Conservation (phyloP, 768 basidiomycete genomes). For the Lyophyllum shimeji region DNA sequence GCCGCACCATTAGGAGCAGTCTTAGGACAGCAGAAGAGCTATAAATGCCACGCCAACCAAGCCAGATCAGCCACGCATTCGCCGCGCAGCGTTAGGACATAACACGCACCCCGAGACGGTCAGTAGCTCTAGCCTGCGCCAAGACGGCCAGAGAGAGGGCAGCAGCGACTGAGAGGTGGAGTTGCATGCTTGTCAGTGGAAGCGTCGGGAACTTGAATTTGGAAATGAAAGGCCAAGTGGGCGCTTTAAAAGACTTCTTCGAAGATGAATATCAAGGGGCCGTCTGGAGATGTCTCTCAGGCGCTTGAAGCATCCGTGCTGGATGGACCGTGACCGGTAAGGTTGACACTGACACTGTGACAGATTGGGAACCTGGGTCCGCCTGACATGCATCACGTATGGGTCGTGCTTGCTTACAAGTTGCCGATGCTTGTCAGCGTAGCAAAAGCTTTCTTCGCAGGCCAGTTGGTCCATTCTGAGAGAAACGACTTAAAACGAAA, state of each 20-base stretch:
- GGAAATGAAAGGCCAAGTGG: not conserved
- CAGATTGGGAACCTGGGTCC: conserved; percentile 1
- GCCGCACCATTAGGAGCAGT: not conserved
- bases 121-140: not conserved
- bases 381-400: not conserved
- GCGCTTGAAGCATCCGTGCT: not conserved
- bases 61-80: not conserved
- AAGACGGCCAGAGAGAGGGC: not conserved
- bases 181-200: conserved; percentile 1
- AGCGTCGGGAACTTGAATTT: not conserved
- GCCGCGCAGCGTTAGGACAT: not conserved
- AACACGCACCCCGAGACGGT: not conserved
- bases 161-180: not conserved
- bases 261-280: conserved; percentile 6
- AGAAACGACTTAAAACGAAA: no score
- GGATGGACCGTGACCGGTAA: not conserved
- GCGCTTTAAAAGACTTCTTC: not conserved
- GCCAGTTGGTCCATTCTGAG: no score
- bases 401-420: no score
- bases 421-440: not conserved
- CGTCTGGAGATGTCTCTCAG: not conserved
- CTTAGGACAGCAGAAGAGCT: conserved; percentile 6
- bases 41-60: not conserved
- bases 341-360: no score
- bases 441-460: not conserved